Percentiles rank a stretch among this genome's conserved stretches.
phyloP scores from a whole-genome alignment of 345 rosid species.

The Lepidium didymum region DNA sequence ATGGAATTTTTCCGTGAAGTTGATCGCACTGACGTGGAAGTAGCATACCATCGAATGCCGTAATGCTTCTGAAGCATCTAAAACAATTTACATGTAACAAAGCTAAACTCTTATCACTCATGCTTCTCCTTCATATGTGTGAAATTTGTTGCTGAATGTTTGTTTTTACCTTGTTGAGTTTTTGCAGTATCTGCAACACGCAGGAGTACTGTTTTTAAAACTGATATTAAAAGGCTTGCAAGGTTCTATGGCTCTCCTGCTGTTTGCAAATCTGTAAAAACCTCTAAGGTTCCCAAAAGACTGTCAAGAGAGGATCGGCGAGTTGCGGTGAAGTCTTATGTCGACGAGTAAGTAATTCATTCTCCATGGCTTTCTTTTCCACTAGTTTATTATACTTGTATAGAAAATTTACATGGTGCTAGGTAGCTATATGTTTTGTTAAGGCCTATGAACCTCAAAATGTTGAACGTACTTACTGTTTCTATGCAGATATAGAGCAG shows the following conservation, averaged over 20 bases:
- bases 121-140: neutral
- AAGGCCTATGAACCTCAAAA: neutral
- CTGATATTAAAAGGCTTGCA: neutral
- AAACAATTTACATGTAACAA: slow-evolving; percentile 9
- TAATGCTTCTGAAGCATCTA: slow-evolving; percentile 18
- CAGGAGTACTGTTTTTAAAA: neutral
- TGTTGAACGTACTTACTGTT: neutral
- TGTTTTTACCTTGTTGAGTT: neutral
- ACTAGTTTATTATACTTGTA: neutral
- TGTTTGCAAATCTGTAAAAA: neutral
- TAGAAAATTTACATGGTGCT: neutral
- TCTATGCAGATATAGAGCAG: slow-evolving; percentile 21
- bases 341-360: slow-evolving; percentile 9
- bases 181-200: slow-evolving; percentile 16
- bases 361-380: neutral
- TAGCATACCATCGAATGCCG: neutral
- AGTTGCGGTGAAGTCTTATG: slow-evolving; percentile 13
- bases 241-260: slow-evolving; percentile 28
- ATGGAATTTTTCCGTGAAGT: neutral
- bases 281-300: neutral
- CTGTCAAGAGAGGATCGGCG: slow-evolving; percentile 18
- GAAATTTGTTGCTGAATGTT: neutral
- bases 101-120: neutral
- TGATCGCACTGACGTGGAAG: neutral
- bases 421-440: neutral